Evolutionary conservation across 352 stramenopile species (phyloP), one percentile per base, ranked within the genome.

Genomic region (Pythium myriotylum): DNA sequence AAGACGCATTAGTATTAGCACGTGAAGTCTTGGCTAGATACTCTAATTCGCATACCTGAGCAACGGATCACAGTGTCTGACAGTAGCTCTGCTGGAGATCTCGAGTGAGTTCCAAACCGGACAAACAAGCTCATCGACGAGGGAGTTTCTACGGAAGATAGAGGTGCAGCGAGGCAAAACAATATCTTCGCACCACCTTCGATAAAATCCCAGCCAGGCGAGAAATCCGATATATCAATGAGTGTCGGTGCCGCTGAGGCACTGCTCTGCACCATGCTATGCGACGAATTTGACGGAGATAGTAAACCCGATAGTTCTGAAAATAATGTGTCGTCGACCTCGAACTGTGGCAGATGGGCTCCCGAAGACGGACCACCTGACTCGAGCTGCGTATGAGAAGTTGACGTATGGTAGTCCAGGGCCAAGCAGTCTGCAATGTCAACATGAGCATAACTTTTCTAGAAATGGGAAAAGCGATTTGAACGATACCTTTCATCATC

Each of bases 191-290:
- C 83, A 19, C 86, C 86, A 19, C 86, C 86, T 14, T 81, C 56
- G 47, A 67, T 54, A 55, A 91, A 91, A 58, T 94, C 86, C 86
- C 86, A 95, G 29, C 92, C 84, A 3, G 86, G 86, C 3, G 86
- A 93, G 54, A 91, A 95, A 54, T 95, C 86, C 1, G 79, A 88
- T 27, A 95, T 92, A 42, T 77, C 65, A 14, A 84, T 57, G 13
- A 61, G 37, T 14, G 57, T 16, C 37, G 20, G 35, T 5, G 23
- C 19, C 3, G 1, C 29, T 33, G 42, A 32, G n/a, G 9, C 20
- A 16, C 20, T 59, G 5, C 4, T 19, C 7, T 26, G n/a, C 0
- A 16, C 33, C 20, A 41, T 23, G 9, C 20, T 35, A 23, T 59
- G 51, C 10, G 59, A 50, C 17, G 43, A 49, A 16, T 29, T 14